Base-by-base conservation (phyloP, 345 rosid genomes). In the Jatropha curcas region DNA sequence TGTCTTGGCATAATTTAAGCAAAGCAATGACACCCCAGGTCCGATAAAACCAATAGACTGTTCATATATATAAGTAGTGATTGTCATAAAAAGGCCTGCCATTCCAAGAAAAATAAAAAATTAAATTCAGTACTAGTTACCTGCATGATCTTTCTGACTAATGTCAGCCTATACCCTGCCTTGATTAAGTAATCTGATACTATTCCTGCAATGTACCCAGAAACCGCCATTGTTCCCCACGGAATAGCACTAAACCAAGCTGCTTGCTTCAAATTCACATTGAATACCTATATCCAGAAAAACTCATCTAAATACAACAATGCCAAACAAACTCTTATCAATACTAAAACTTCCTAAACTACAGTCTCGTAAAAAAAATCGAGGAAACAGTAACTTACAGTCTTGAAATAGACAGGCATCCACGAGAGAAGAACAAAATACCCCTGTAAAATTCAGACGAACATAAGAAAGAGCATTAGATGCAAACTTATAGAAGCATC, bases 201-300 rank as follows among this genome's bases (percentile, higher is more conserved):
- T n/a, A 84, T 75, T 2, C 98, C 98, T 2, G 98, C 98, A 50
- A 86, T 35, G 82, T 90, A 94, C 41, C 98, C 98, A 11, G 85
- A 92, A 53, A 86, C 34, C 4, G 98, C 98, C 99, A 92, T 95
- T 65, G 94, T 85, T 14, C 88, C 98, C 98, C 99, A 92, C 31
- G 99, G 99, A 67, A 92, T 89, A 11, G 98, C 99, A 61, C 99
- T 90, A 71, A 95, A 92, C 98, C 98, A 95, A 50, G 99, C 99
- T 3, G 98, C 99, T 73, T 95, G 92, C 86, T 89, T 90, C 84
- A 95, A 75, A 79, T 95, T 92, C 76, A 95, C 90, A 76, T 85
- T 74, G 74, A 95, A 92, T 69, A 90, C 96, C 99, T 90, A 63
- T 1, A 61, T 68, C 53, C 43, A 73, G 1, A 17, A 62, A 46